Conservation (phyloP, 2,329 filamentous ascomycete species). For the Fusarium concolor region DNA sequence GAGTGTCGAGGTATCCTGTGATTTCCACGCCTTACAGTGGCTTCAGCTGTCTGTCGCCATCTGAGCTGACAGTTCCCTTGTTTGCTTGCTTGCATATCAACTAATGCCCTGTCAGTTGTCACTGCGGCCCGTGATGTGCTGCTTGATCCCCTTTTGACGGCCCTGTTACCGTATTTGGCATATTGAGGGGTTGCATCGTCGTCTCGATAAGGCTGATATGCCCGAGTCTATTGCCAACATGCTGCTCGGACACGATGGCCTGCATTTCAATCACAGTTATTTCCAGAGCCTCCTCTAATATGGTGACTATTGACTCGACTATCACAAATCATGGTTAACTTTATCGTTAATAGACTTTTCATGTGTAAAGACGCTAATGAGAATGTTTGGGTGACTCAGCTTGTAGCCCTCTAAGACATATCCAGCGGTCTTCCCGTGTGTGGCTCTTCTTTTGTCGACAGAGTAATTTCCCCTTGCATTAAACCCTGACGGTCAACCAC, state of each 20-base stretch:
- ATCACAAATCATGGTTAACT: neutral
- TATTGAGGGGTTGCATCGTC: constrained; percentile 5
- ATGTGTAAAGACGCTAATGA: neutral
- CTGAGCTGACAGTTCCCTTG: neutral
- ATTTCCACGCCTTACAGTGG: neutral
- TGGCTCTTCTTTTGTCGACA: neutral
- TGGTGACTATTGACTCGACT: constrained; percentile 1
- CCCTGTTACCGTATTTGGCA: constrained; percentile 3
- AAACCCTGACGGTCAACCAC: constrained; percentile 42
- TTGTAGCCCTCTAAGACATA: neutral
- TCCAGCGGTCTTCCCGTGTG: constrained; percentile 15
- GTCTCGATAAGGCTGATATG: constrained; percentile 39
- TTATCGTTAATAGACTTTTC: neutral
- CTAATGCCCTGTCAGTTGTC: neutral
- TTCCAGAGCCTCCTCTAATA: neutral
- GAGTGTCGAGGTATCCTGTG: neutral
- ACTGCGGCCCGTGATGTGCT: constrained; percentile 1
- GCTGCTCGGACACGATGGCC: neutral
- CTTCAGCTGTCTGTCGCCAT: neutral
- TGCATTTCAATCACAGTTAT: constrained; percentile 1
- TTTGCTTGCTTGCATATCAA: neutral
- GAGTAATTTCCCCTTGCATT: constrained; percentile 46
- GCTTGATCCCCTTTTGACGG: constrained; percentile 16
- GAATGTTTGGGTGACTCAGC: neutral
- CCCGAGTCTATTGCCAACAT: constrained; percentile 9